phyloP scores from a whole-genome alignment of 2,329 filamentous ascomycete genomes.

The Malbranchea cinnamomea region DNA sequence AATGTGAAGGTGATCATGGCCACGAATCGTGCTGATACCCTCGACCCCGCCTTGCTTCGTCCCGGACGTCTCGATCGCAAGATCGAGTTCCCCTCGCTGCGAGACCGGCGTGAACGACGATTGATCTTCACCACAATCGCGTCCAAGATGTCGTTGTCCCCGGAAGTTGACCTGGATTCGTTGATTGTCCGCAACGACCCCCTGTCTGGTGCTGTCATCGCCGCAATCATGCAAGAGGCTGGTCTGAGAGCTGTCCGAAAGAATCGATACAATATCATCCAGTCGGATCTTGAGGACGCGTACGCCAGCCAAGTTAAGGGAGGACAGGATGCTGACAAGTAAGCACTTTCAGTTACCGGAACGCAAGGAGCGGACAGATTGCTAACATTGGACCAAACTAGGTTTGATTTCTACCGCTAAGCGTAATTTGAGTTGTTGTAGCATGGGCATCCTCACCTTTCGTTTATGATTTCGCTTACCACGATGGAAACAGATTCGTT shows the following conservation, averaged over 20 bases:
- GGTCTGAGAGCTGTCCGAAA: constrained; percentile 86
- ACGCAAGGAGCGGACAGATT: too few relatives aligned
- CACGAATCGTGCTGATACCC: constrained; percentile 92
- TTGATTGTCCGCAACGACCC: constrained; percentile 95
- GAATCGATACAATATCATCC: constrained; percentile 99
- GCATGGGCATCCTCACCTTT: not conserved
- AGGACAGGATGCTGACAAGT: constrained; percentile 50
- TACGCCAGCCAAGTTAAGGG: constrained; percentile 96
- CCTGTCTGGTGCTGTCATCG: constrained; percentile 85
- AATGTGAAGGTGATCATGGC: constrained; percentile 99
- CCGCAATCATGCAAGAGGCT: constrained; percentile 98
- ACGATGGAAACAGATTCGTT: too few relatives aligned
- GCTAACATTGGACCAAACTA: too few relatives aligned
- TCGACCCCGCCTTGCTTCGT: constrained; percentile 86
- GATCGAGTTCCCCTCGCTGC: constrained; percentile 94
- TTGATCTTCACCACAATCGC: constrained; percentile 98
- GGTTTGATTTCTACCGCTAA: constrained; percentile 81
- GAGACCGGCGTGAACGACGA: constrained; percentile 84
- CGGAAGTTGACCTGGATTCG: constrained; percentile 90
- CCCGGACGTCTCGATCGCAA: constrained; percentile 93
- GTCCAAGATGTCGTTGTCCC: constrained; percentile 88
- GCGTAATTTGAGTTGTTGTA: constrained; percentile 4
- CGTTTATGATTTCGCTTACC: not conserved
- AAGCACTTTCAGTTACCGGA: too few relatives aligned
- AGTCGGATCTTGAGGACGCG: constrained; percentile 88